Evolutionary conservation across 1,139 yeast genomes (phyloP).

Genomic region (Casaregolazyma suthepensis): DNA sequence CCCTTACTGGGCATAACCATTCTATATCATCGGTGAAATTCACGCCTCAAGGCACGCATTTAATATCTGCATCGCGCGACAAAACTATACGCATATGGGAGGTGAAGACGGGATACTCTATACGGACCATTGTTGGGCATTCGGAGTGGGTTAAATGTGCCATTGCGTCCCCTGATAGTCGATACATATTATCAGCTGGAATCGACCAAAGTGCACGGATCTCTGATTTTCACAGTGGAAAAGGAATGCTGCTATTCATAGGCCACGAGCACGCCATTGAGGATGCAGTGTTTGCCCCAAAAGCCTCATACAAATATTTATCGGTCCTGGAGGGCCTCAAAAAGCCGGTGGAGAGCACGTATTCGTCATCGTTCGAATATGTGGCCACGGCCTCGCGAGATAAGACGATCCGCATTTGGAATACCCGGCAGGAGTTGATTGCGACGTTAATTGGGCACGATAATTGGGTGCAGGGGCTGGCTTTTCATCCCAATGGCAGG

Average conservation of each 20-base stretch:
- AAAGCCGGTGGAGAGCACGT: slow-evolving; percentile 22
- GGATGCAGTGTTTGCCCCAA: slow-evolving; percentile 62
- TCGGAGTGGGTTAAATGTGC: slow-evolving; percentile 83
- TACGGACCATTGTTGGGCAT: slow-evolving; percentile 66
- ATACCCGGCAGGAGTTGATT: slow-evolving; percentile 59
- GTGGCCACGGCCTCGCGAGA: slow-evolving; percentile 82
- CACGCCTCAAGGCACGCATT: slow-evolving; percentile 39
- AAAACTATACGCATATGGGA: slow-evolving; percentile 74
- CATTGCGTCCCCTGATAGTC: slow-evolving; percentile 46
- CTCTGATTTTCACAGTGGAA: slow-evolving; percentile 56
- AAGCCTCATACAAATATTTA: slow-evolving; percentile 41
- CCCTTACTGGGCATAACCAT: slow-evolving; percentile 86
- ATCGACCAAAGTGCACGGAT: slow-evolving; percentile 74
- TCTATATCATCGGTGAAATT: slow-evolving; percentile 65
- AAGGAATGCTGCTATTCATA: slow-evolving; percentile 58
- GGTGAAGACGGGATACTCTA: slow-evolving; percentile 58
- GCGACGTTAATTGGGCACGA: slow-evolving; percentile 63
- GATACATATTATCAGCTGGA: slow-evolving; percentile 67
- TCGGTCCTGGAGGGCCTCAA: slow-evolving; percentile 41
- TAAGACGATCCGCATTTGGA: slow-evolving; percentile 70
- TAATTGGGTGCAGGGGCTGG: slow-evolving; percentile 76
- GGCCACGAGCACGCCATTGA: slow-evolving; percentile 88
- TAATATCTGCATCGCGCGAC: slow-evolving; percentile 78
- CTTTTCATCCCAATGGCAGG: slow-evolving; percentile 71
- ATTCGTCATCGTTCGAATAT: slow-evolving; percentile 25